Evolutionary conservation across 1,284 basidiomycete species (phyloP).

Genomic region (Puccinia hordei): DNA sequence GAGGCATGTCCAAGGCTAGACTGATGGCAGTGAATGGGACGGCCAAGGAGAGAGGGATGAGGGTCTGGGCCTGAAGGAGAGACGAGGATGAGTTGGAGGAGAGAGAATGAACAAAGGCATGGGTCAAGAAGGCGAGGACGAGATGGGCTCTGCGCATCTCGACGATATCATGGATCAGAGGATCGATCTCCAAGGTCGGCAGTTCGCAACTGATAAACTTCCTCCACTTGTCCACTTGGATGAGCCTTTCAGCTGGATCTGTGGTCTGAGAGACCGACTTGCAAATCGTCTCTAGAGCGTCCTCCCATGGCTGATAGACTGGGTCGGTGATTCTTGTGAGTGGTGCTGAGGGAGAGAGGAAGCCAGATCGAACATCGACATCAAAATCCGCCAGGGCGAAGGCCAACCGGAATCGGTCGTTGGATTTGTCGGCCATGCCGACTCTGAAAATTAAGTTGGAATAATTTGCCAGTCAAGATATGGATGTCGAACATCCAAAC

Average conservation of each 20-base stretch:
- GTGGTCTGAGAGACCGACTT: slow-evolving; percentile 54
- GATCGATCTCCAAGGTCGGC: slow-evolving; percentile 39
- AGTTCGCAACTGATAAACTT: slow-evolving; percentile 50
- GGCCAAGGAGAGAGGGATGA: slow-evolving; percentile 73
- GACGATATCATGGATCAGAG: not conserved
- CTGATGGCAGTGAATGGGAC: slow-evolving; percentile 79
- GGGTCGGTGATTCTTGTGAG: slow-evolving; percentile 66
- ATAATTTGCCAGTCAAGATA: too few species aligned
- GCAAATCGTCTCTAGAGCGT: slow-evolving; percentile 50
- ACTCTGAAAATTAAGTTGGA: too few species aligned
- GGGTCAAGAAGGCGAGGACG: slow-evolving; percentile 79
- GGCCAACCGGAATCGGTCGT: slow-evolving; percentile 54
- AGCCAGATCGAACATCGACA: slow-evolving; percentile 85
- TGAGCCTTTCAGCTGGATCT: slow-evolving; percentile 65
- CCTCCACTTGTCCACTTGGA: slow-evolving; percentile 7
- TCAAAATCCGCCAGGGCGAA: slow-evolving; percentile 90
- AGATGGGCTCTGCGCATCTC: slow-evolving; percentile 78
- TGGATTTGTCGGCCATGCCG: too few species aligned
- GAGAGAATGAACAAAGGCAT: slow-evolving; percentile 82
- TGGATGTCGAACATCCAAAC: too few species aligned
- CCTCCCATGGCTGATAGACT: slow-evolving; percentile 71
- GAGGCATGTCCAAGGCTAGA: slow-evolving; percentile 76
- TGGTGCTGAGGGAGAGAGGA: slow-evolving; percentile 81
- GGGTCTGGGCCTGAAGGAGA: slow-evolving; percentile 57
- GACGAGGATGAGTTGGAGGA: slow-evolving; percentile 62